phyloP scores from a whole-genome alignment of 2,329 filamentous ascomycete genomes.

The Myotisia sp. region DNA sequence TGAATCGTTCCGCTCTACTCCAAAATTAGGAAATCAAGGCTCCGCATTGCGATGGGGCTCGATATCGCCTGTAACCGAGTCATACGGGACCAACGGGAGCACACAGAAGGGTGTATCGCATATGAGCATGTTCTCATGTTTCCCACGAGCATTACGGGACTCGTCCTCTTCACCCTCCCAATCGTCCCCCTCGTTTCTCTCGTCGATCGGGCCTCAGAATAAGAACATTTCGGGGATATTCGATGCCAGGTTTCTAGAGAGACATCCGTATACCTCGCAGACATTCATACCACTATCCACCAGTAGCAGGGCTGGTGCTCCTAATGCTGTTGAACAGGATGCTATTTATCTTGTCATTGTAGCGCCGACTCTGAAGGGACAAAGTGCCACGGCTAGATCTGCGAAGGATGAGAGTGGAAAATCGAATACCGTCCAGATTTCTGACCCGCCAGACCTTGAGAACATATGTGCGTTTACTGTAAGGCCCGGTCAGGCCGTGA shows the following conservation, averaged over 20 bases:
- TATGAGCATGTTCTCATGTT: constrained; percentile 84
- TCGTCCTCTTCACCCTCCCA: constrained; percentile 7
- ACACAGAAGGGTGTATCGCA: constrained; percentile 42
- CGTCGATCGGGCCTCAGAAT: constrained; percentile 1
- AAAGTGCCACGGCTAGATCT: constrained; percentile 22
- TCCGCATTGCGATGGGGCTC: constrained; percentile 74
- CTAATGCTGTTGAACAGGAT: constrained; percentile 14
- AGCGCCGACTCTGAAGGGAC: constrained; percentile 53
- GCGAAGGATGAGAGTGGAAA: constrained; percentile 1
- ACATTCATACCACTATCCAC: constrained; percentile 65
- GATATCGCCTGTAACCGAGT: constrained; percentile 58
- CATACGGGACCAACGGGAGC: constrained; percentile 42
- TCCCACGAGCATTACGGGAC: constrained; percentile 44
- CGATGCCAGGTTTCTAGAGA: constrained; percentile 60
- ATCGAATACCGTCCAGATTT: constrained; percentile 24
- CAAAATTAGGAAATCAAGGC: constrained; percentile 66
- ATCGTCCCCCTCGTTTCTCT: not conserved
- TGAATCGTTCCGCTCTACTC: constrained; percentile 27
- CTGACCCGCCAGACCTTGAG: constrained; percentile 53
- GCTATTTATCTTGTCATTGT: constrained; percentile 68
- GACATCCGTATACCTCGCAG: constrained; percentile 88
- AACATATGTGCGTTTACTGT: constrained; percentile 66
- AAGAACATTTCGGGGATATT: constrained; percentile 34
- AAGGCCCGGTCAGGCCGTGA: constrained; percentile 65
- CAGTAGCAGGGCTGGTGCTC: constrained; percentile 16